A percentile compares a stretch with the other conserved stretches of the same genome.
phyloP scores from a whole-genome alignment of 2,329 filamentous ascomycete genomes.

The Penicillium freii region DNA sequence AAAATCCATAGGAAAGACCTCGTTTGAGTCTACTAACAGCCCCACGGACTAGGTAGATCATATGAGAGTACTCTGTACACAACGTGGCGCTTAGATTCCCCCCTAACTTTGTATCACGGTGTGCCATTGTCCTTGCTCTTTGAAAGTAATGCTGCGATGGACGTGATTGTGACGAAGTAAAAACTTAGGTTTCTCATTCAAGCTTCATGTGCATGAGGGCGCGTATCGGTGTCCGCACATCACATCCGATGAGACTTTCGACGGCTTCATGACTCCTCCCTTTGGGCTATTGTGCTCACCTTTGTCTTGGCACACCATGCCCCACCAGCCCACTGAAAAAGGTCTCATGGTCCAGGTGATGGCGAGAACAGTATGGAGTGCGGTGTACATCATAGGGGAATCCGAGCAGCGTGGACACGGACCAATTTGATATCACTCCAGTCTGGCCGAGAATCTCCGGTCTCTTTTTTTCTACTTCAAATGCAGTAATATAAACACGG shows the following conservation, averaged over 20 bases:
- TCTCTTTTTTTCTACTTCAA: neutral
- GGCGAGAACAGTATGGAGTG: neutral
- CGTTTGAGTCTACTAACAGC: neutral
- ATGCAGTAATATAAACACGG: neutral
- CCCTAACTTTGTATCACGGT: neutral
- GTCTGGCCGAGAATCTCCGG: constrained; percentile 11
- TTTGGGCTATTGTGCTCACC: neutral
- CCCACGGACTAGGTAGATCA: constrained; percentile 6
- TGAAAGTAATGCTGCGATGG: neutral
- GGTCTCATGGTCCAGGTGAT: neutral
- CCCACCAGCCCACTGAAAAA: neutral
- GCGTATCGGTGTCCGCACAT: constrained; percentile 17
- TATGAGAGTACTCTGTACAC: neutral
- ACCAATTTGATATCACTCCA: constrained; percentile 9
- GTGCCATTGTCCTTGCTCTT: neutral
- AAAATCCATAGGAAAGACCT: neutral
- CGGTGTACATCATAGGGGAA: neutral
- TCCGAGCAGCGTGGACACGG: neutral
- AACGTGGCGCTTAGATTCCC: constrained; percentile 16
- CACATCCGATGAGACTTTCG: constrained; percentile 2
- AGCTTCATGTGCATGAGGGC: constrained; percentile 22
- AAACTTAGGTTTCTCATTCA: constrained; percentile 3
- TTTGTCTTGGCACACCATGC: constrained; percentile 1
- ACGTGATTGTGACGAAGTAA: neutral
- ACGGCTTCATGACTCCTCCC: neutral